phyloP scores from a whole-genome alignment of 176 grass and related monocot species.

The Bothriochloa decipiens region DNA sequence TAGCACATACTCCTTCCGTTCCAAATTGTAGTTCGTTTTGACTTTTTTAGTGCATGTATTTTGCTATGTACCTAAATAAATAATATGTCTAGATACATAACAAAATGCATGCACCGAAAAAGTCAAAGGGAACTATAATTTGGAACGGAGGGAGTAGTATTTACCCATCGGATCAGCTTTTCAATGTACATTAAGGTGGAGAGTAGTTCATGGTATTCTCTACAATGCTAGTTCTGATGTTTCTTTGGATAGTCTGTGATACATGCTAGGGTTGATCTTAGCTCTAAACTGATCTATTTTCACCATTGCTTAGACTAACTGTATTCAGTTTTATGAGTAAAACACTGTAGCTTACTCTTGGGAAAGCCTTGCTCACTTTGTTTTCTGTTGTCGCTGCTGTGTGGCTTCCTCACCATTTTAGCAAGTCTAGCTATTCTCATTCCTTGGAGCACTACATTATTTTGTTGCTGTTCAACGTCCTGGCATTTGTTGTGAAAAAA shows the following conservation, averaged over 20 bases:
- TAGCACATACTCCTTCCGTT: no score
- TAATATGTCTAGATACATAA: no score
- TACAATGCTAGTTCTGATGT: constrained; percentile 11
- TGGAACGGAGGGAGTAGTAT: no score
- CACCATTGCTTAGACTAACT: constrained; percentile 38
- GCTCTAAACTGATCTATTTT: constrained; percentile 15
- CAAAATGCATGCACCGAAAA: no score
- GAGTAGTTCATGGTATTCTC: constrained; percentile 13
- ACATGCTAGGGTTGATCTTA: constrained; percentile 43
- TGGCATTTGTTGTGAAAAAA: no score
- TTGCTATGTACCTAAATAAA: no score
- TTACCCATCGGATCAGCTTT: neutral
- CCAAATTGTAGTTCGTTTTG: no score
- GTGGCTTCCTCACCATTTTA: neutral
- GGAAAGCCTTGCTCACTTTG: constrained; percentile 3
- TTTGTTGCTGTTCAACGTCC: neutral
- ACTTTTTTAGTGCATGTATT: no score
- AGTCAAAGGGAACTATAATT: no score
- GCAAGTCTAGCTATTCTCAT: neutral
- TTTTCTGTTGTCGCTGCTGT: neutral
- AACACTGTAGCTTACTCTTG: neutral
- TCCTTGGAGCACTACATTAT: neutral
- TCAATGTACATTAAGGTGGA: constrained; percentile 46
- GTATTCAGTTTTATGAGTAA: neutral
- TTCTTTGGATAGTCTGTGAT: constrained; percentile 30